Evolutionary conservation across 2,329 filamentous ascomycete species (phyloP).

Genomic region (Xylariaceae sp.): DNA sequence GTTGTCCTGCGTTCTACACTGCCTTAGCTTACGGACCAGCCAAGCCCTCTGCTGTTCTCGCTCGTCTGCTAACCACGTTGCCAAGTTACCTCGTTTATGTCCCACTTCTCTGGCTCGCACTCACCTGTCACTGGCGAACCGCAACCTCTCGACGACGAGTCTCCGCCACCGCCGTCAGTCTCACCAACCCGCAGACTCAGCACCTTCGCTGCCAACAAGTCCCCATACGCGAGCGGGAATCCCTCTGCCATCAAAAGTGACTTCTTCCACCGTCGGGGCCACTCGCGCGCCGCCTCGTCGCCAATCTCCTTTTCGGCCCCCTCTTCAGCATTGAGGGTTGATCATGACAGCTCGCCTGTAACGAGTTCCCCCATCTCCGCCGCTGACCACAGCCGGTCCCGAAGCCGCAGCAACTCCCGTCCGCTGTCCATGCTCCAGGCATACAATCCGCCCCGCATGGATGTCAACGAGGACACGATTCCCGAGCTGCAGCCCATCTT

Average conservation of each 20-base stretch:
- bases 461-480: slow-evolving; percentile 77
- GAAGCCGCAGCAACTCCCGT: slow-evolving; percentile 54
- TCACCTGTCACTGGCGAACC: slow-evolving; percentile 36
- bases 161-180: slow-evolving; percentile 19
- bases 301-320: slow-evolving; percentile 25
- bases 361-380: slow-evolving; percentile 37
- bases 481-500: slow-evolving; percentile 95
- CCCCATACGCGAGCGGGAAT: slow-evolving; percentile 12
- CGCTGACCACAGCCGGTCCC: slow-evolving; percentile 26
- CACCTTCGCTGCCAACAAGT: slow-evolving; percentile 11
- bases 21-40: too few relatives aligned
- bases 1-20: too few relatives aligned
- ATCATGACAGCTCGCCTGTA: slow-evolving; percentile 39
- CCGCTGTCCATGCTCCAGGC: slow-evolving; percentile 83
- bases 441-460: slow-evolving; percentile 82
- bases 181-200: slow-evolving; percentile 19
- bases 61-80: too few relatives aligned
- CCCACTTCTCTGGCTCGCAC: slow-evolving; percentile 61
- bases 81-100: slow-evolving; percentile 84
- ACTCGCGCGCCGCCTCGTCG: slow-evolving; percentile 24
- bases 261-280: slow-evolving; percentile 21
- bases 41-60: too few relatives aligned
- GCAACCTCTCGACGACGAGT: slow-evolving; percentile 27
- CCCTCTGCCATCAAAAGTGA: slow-evolving; percentile 17
- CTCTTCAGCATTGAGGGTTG: slow-evolving; percentile 23